Evolutionary conservation across 495 filamentous ascomycete genomes (phyloP).

Genomic region (Penicillium daleae): DNA sequence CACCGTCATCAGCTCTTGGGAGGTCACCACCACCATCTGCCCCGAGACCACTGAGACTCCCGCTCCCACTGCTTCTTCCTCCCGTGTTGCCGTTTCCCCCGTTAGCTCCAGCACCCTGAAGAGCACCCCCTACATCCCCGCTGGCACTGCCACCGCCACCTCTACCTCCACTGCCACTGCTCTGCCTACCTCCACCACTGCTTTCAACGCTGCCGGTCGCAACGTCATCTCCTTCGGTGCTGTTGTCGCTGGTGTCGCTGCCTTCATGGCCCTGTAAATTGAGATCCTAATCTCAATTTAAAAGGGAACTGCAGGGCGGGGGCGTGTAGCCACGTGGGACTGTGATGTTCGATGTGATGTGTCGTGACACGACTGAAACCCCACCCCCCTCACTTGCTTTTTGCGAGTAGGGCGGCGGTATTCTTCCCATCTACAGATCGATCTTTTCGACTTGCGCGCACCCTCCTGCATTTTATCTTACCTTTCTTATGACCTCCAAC

Average conservation of each 20-base stretch:
- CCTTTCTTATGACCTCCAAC: slow-evolving; percentile 17
- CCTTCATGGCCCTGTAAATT: slow-evolving; percentile 48
- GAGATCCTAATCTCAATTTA: background rate
- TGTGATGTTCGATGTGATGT: slow-evolving; percentile 2
- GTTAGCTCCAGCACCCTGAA: slow-evolving; percentile 29
- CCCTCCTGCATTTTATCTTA: slow-evolving; percentile 13
- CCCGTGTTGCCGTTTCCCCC: slow-evolving; percentile 20
- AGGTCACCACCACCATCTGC: slow-evolving; percentile 26
- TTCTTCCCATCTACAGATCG: background rate
- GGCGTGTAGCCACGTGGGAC: background rate
- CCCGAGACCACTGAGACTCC: slow-evolving; percentile 20
- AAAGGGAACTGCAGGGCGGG: background rate
- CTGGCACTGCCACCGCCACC: slow-evolving; percentile 34
- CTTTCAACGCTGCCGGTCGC: slow-evolving; percentile 53
- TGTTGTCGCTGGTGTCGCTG: slow-evolving; percentile 47
- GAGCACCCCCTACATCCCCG: slow-evolving; percentile 24
- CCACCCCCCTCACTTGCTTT: background rate
- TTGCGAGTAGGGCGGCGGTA: background rate
- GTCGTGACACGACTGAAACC: background rate
- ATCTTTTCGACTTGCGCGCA: background rate
- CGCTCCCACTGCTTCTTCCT: slow-evolving; percentile 13
- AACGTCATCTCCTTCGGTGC: slow-evolving; percentile 51
- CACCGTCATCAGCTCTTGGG: slow-evolving; percentile 30
- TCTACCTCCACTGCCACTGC: slow-evolving; percentile 31
- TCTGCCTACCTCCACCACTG: slow-evolving; percentile 35